phyloP scores from a whole-genome alignment of 768 basidiomycete species.

The Botryobasidium botryosum region DNA sequence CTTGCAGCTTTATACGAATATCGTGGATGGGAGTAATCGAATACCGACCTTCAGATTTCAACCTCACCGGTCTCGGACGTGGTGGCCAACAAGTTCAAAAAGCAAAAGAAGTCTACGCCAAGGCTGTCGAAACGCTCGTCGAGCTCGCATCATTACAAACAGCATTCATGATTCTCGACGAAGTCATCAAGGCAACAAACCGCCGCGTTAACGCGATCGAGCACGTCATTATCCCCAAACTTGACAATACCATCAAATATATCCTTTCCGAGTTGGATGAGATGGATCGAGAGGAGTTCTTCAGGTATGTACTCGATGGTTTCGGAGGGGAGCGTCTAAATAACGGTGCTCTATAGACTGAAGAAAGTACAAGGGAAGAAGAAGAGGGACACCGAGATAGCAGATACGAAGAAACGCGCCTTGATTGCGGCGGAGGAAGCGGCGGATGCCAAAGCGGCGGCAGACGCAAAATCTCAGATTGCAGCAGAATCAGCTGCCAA shows the following conservation, averaged over 20 bases:
- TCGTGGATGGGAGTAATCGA: neutral
- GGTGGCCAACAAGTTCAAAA: constrained; percentile 93
- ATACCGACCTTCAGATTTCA: constrained; percentile 48
- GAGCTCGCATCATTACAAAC: constrained; percentile 95
- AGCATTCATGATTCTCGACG: constrained; percentile 95
- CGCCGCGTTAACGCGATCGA: constrained; percentile 98
- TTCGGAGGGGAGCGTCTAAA: neutral
- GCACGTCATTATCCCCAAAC: constrained; percentile 83
- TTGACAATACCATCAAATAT: constrained; percentile 97
- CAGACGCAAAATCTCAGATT: too few relatives aligned
- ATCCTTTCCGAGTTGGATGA: constrained; percentile 96
- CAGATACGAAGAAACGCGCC: constrained; percentile 14
- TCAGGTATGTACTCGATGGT: constrained; percentile 38
- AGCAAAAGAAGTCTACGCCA: constrained; percentile 94
- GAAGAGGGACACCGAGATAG: constrained; percentile 55
- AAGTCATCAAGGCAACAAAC: constrained; percentile 98
- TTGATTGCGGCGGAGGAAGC: constrained; percentile 14
- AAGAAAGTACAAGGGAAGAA: constrained; percentile 98
- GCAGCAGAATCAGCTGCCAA: too few relatives aligned
- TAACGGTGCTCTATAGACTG: constrained; percentile 39
- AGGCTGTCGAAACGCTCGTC: constrained; percentile 91
- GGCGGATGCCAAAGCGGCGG: constrained; percentile 15
- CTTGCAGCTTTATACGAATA: neutral
- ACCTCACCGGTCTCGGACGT: constrained; percentile 88
- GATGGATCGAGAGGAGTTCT: constrained; percentile 95